Conservation (phyloP, 306 rosid genomes). For the Prunus kanzakura region DNA sequence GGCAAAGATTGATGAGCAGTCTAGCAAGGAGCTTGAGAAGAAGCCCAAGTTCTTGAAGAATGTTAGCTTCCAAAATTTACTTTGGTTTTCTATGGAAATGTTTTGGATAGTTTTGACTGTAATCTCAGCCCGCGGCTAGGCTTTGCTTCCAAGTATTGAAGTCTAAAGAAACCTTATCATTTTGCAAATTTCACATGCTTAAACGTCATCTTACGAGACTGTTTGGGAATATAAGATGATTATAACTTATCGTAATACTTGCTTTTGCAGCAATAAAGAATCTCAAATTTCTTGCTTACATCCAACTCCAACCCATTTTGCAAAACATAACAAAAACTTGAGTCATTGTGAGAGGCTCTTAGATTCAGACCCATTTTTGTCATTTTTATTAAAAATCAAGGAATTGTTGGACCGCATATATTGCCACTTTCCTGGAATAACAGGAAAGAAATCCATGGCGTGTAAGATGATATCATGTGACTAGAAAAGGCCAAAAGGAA, state of each 20-base stretch:
- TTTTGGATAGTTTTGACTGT: too few species aligned
- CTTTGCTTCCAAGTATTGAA: neutral
- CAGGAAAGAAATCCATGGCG: neutral
- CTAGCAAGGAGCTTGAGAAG: too few species aligned
- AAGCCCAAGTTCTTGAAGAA: too few species aligned
- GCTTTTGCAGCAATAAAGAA: neutral
- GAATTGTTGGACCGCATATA: neutral
- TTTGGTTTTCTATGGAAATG: too few species aligned
- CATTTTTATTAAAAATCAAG: neutral
- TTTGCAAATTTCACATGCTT: neutral
- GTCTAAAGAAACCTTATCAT: neutral
- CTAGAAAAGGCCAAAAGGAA: neutral
- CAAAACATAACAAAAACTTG: neutral
- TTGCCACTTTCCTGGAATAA: neutral
- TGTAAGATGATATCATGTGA: neutral
- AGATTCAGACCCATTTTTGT: neutral
- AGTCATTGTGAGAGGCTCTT: too few species aligned
- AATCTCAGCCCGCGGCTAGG: too few species aligned
- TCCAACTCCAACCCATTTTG: neutral
- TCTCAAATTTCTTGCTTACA: too few species aligned
- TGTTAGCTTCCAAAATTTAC: too few species aligned
- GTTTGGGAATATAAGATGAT: neutral
- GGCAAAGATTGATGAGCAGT: too few species aligned
- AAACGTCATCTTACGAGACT: neutral
- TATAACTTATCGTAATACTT: neutral